Conservation (phyloP, 192 early-diverging fungal species). For the Nowakowskiella sp. region DNA sequence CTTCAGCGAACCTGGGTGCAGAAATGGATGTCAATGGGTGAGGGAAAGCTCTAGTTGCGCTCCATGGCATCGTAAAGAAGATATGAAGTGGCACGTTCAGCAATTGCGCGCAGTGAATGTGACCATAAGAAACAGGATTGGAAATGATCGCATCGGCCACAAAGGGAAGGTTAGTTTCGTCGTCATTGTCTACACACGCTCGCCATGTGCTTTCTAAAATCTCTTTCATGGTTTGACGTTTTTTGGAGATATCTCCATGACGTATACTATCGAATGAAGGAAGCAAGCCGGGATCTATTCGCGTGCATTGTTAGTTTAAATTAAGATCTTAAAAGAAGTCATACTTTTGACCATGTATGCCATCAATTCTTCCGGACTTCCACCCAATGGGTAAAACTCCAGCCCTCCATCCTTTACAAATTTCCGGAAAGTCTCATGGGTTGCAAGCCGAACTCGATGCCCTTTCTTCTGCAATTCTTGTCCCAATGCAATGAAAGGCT, state of each 20-base stretch:
- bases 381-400: background rate
- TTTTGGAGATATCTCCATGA: constrained; percentile 2
- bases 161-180: background rate
- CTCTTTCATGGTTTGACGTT: background rate
- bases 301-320: background rate
- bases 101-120: background rate
- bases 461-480: constrained; percentile 24
- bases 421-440: background rate
- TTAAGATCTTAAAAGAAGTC: background rate
- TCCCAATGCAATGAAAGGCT: background rate
- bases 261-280: background rate
- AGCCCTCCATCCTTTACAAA: background rate
- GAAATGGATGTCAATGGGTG: constrained; percentile 14
- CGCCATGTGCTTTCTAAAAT: background rate
- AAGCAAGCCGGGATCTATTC: background rate
- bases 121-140: background rate
- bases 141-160: background rate
- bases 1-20: background rate
- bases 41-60: constrained; percentile 19
- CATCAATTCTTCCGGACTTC: background rate
- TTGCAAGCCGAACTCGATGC: background rate
- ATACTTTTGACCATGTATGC: background rate
- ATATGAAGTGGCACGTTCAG: background rate
- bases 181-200: background rate
- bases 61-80: constrained; percentile 38